Base-by-base conservation (phyloP, 2,329 filamentous ascomycete species). In the Aaosphaeria pasadenensis region DNA sequence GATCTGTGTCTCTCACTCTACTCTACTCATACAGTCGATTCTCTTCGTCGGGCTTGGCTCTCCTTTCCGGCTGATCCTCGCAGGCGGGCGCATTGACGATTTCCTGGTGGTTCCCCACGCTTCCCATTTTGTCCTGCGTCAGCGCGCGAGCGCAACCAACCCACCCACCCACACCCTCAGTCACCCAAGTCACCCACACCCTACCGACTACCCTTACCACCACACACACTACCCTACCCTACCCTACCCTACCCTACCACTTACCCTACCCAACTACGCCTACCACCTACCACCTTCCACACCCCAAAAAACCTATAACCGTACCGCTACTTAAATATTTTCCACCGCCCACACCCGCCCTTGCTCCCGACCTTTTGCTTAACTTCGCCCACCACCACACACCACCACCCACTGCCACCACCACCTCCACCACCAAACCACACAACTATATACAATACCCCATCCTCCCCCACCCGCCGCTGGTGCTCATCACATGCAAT, bases 401-500 rank as follows among this genome's bases (percentile, higher is more conserved):
- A 9, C 48, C 13, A 31, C 38, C 7, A 36, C 47, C 46, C 49
- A 48, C 47, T 45, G 45, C 45, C 11, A 9, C 48, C 13, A 31
- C 38, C 7, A 36, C 47, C 46, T 24, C 17, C 17, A 24, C 17
- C 17, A 24, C 17, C 17, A 24, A 24, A 24, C 17, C 17, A 24
- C 17, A 24, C 17, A 24, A 24, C 17, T 24, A 24, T 24, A 24
- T 24, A 24, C 17, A 24, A 24, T 24, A 24, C 17, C 17, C 17
- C 17, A 24, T 24, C 17, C 17, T 24, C 17, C 17, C 17, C 17
- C 17, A 24, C 17, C 17, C 17, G 17, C 17, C 17, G 17, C 17
- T 24, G 17, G 54, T 56, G 52, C 59, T 57, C 47, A 66, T 69
- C 67, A 69, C 67, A 71, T 71, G 69, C 67, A 69, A 69, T 55